Percentiles rank a stretch among this genome's conserved stretches.
Conservation (phyloP, 805 yeast species). For the Myxozyma nipponensis region DNA sequence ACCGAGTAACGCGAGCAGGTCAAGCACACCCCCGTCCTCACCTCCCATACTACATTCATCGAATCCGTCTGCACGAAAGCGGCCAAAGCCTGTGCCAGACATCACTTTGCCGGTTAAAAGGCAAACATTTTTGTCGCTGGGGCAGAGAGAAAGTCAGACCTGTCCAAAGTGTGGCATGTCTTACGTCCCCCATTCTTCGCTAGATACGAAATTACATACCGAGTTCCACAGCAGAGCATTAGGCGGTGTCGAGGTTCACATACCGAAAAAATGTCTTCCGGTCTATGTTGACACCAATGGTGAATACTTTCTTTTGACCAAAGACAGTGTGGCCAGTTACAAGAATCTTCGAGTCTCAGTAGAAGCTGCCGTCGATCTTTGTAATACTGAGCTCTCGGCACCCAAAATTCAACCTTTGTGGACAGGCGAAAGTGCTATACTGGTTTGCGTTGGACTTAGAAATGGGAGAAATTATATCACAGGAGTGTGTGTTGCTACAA, state of each 20-base stretch:
- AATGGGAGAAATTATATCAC: conserved; percentile 1
- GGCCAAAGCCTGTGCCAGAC: neutral
- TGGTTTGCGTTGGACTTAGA: neutral
- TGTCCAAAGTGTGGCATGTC: conserved; percentile 56
- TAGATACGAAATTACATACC: conserved; percentile 46
- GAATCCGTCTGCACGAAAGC: neutral
- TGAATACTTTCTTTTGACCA: neutral
- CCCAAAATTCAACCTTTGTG: conserved; percentile 36
- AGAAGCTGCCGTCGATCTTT: conserved; percentile 38
- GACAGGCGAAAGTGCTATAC: conserved; percentile 2
- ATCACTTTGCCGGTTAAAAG: neutral
- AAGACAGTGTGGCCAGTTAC: neutral
- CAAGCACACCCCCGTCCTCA: conserved; percentile 2
- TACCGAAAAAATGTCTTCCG: conserved; percentile 1
- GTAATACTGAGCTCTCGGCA: conserved; percentile 51
- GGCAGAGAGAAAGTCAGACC: conserved; percentile 31
- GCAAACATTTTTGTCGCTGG: conserved; percentile 26
- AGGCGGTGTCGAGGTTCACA: conserved; percentile 44
- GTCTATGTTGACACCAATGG: neutral
- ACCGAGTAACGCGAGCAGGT: neutral
- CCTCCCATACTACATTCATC: neutral
- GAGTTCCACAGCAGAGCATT: conserved; percentile 46
- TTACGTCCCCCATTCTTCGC: conserved; percentile 41
- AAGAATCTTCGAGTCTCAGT: conserved; percentile 31
- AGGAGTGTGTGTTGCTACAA: conserved; percentile 28